A percentile compares a stretch with the other conserved stretches of the same genome.
Evolutionary conservation across 2,329 filamentous ascomycete species (phyloP).

Genomic region (Trichophyton benhamiae): DNA sequence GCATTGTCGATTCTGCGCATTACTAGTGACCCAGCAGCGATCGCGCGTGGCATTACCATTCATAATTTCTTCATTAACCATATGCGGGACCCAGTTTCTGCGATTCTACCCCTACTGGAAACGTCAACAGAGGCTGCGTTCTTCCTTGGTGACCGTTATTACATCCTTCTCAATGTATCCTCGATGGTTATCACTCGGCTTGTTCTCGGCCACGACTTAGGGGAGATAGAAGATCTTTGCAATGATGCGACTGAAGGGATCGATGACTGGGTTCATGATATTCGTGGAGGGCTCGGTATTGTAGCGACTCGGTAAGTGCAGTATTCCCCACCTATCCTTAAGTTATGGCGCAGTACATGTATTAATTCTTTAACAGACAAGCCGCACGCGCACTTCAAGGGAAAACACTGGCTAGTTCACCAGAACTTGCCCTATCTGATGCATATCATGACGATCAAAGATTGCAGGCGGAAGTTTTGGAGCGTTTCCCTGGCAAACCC

Average conservation of each 20-base stretch:
- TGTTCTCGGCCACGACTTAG: slow-evolving; percentile 46
- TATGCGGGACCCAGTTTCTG: slow-evolving; percentile 40
- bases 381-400: slow-evolving; percentile 48
- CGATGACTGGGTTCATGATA: slow-evolving; percentile 44
- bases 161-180: slow-evolving; percentile 47
- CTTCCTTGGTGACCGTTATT: slow-evolving; percentile 46
- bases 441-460: slow-evolving; percentile 39
- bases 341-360: background rate
- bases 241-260: slow-evolving; percentile 46
- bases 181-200: slow-evolving; percentile 46
- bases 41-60: slow-evolving; percentile 44
- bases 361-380: slow-evolving; percentile 29
- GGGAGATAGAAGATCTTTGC: slow-evolving; percentile 47
- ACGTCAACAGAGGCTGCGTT: slow-evolving; percentile 44
- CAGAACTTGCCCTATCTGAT: slow-evolving; percentile 43
- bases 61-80: slow-evolving; percentile 53
- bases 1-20: slow-evolving; percentile 41
- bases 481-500: slow-evolving; percentile 33
- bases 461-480: slow-evolving; percentile 38
- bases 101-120: slow-evolving; percentile 42
- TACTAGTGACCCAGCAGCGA: slow-evolving; percentile 43
- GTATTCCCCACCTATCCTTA: background rate
- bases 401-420: slow-evolving; percentile 41
- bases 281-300: slow-evolving; percentile 48
- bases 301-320: slow-evolving; percentile 34